Conservation (phyloP, 129 eudicot genomes). For the Flaveria ramosissima region DNA sequence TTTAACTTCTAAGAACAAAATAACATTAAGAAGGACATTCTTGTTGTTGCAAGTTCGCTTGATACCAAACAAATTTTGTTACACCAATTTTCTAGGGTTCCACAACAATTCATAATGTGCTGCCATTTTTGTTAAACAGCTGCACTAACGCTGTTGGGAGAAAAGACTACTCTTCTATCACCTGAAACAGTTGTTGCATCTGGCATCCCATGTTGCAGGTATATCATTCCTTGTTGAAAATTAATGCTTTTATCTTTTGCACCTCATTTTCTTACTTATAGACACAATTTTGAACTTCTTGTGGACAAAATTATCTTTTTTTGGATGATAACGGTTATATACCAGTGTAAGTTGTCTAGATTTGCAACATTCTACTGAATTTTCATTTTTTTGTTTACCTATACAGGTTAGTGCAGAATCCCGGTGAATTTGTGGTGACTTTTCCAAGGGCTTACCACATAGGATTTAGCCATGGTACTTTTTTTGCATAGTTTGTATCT, state of each 20-base stretch:
- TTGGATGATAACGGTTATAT: background rate
- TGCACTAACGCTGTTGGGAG: conserved; percentile 84
- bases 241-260: conserved; percentile 6
- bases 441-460: conserved; percentile 98
- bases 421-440: conserved; percentile 97
- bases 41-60: conserved; percentile 13
- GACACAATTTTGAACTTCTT: background rate
- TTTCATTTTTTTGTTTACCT: conserved; percentile 18
- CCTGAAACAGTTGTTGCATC: conserved; percentile 73
- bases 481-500: conserved; percentile 19
- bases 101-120: conserved; percentile 13
- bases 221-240: conserved; percentile 23
- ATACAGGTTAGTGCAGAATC: conserved; percentile 86
- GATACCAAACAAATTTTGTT: conserved; percentile 15
- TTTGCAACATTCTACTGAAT: conserved; percentile 10
- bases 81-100: background rate
- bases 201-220: conserved; percentile 99
- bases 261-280: conserved; percentile 3
- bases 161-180: conserved; percentile 95
- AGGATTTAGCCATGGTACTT: conserved; percentile 98
- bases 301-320: background rate
- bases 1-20: conserved; percentile 1
- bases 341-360: conserved; percentile 20
- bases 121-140: conserved; percentile 47
- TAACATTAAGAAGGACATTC: background rate